Evolutionary conservation across 2,329 filamentous ascomycete species (phyloP).

Genomic region (Tolypocladium nubicola): DNA sequence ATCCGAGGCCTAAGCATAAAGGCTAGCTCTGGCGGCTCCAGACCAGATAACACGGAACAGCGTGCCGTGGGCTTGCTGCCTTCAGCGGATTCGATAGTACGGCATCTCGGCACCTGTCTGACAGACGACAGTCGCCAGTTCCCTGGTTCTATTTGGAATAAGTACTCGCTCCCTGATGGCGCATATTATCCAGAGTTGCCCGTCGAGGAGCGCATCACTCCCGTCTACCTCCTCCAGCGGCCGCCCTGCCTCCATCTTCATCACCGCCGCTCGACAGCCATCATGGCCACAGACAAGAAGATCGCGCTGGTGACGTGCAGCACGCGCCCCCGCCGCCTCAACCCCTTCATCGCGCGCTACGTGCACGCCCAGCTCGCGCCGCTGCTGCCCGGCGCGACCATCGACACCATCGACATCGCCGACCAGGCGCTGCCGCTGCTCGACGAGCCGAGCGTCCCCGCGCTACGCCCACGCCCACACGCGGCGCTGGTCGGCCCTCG

Average conservation of each 20-base stretch:
- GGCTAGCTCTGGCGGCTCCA: too few relatives aligned
- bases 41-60: background rate
- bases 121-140: background rate
- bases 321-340: slow-evolving; percentile 21
- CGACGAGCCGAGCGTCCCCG: slow-evolving; percentile 29
- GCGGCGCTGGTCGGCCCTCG: slow-evolving; percentile 32
- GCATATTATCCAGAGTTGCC: too few relatives aligned
- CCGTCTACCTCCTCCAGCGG: too few relatives aligned
- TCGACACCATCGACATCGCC: slow-evolving; percentile 23
- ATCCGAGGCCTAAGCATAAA: too few relatives aligned
- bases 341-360: slow-evolving; percentile 21
- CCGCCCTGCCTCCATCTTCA: too few relatives aligned
- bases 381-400: background rate
- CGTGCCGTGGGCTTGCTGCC: background rate
- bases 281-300: slow-evolving; percentile 1
- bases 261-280: background rate
- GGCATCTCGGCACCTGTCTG: background rate
- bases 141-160: background rate
- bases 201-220: too few relatives aligned
- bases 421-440: slow-evolving; percentile 32
- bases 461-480: slow-evolving; percentile 29
- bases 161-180: too few relatives aligned
- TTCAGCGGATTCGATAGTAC: background rate
- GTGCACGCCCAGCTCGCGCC: slow-evolving; percentile 17
- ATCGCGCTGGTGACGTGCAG: slow-evolving; percentile 27